These are phyloP conservation scores for Populus hybrid DNA, from an alignment of 441 rosid species.

Conservation along the genomic window DNA sequence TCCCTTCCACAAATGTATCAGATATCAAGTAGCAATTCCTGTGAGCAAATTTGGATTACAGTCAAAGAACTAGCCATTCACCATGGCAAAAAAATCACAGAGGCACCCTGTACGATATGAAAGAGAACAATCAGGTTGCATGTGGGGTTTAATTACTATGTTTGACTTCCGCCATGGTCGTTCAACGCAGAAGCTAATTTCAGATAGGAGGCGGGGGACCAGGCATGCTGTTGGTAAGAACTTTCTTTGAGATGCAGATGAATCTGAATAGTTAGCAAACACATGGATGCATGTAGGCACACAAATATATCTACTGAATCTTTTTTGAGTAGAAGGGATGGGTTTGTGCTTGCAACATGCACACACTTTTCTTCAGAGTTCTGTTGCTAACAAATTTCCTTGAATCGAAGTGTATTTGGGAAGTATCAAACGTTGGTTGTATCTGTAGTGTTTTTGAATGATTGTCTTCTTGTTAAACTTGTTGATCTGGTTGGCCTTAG, in stretches of 20 bases:
- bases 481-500: neutral
- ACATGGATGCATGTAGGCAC: too few relatives aligned
- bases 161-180: slow-evolving; percentile 83
- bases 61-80: slow-evolving; percentile 11
- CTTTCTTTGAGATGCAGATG: slow-evolving; percentile 12
- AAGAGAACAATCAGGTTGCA: slow-evolving; percentile 71
- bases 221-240: slow-evolving; percentile 43
- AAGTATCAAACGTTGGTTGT: neutral
- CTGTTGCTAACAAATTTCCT: neutral
- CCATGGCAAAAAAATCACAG: slow-evolving; percentile 56
- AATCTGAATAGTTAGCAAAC: neutral
- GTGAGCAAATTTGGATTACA: slow-evolving; percentile 4
- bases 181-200: too few relatives aligned
- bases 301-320: neutral
- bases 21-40: slow-evolving; percentile 15
- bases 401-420: neutral
- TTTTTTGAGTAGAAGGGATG: neutral
- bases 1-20: slow-evolving; percentile 16
- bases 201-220: slow-evolving; percentile 51
- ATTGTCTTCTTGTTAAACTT: neutral
- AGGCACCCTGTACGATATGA: slow-evolving; percentile 49
- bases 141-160: slow-evolving; percentile 81
- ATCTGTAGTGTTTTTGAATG: neutral
- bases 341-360: neutral
- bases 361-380: neutral